Evolutionary conservation across 2,329 filamentous ascomycete species (phyloP), one percentile per base, ranked within the genome.

Genomic region (Ophiostoma sp.): DNA sequence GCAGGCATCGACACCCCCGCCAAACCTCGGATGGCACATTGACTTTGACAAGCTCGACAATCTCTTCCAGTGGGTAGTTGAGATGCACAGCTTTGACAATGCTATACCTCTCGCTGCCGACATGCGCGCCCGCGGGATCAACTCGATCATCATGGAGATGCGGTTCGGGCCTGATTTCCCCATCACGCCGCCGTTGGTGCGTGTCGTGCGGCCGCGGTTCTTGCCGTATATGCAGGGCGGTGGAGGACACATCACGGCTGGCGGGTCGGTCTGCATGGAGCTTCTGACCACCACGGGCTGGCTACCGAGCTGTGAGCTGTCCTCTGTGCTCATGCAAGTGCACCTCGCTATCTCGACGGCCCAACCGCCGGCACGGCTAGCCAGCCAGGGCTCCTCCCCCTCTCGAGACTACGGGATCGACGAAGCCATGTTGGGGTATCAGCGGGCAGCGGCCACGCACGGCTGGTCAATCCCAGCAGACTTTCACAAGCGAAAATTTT

Each of bases 21-120:
- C 89, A 71, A 86, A 90, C 71, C 84, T 96, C 0, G 94, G 94
- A 20, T 97, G 93, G 93, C 93, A 92, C 76, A 88, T 96, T 70
- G 86, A 96, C 75, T 83, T 84, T 67, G 80, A 82, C 6, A 85
- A 86, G 67, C 81, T 94, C 52, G 85, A 81, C 31, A 96, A 94
- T 75, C 83, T 93, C 72, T 97, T 95, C 76, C 93, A 96, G 76
- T 96, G 93, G 93, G 93, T 96, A 71, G 88, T 96, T 6, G 91
- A 97, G 77, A 81, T 97, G 1, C 94, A 97, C 77, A 92, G 89
- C 62, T 96, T 97, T 75, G 89, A 93, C 33, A 73, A 80, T 0
- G 77, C 80, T 1, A 82, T 95, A 0, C 91, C 90, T 0, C 82
- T 97, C 0, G 89, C 90, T 0, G 77, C 85, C 69, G 93, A 97